phyloP scores from a whole-genome alignment of 192 early-diverging fungal genomes.

The Physocladia obscura region DNA sequence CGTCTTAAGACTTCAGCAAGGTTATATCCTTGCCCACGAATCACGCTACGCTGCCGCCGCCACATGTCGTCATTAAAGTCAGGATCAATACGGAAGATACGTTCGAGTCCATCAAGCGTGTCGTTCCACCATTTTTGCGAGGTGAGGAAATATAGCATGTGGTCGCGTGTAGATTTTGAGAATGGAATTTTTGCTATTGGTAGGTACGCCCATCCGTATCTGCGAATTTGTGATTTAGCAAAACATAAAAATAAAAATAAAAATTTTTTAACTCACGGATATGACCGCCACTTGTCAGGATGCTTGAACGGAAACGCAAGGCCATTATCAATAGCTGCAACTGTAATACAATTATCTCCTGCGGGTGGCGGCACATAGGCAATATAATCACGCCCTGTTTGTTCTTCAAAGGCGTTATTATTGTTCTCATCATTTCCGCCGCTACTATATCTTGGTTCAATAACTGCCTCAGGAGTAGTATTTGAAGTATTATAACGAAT shows the following conservation, averaged over 20 bases:
- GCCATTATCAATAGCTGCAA: slow-evolving; percentile 91
- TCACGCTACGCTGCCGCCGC: slow-evolving; percentile 73
- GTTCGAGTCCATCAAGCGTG: slow-evolving; percentile 65
- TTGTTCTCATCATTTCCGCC: not conserved
- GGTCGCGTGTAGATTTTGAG: slow-evolving; percentile 63
- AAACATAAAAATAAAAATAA: not conserved
- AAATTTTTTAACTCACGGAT: slow-evolving; percentile 50
- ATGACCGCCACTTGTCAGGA: slow-evolving; percentile 82
- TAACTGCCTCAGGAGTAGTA: not conserved
- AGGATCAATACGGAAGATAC: slow-evolving; percentile 64
- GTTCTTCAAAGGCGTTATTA: not conserved
- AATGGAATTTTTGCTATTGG: slow-evolving; percentile 70
- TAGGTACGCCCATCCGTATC: slow-evolving; percentile 81
- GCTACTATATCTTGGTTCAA: not conserved
- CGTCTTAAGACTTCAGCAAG: slow-evolving; percentile 68
- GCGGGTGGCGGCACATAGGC: slow-evolving; percentile 7
- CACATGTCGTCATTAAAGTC: slow-evolving; percentile 84
- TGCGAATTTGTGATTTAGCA: not conserved
- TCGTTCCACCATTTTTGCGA: slow-evolving; percentile 77
- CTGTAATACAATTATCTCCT: slow-evolving; percentile 51
- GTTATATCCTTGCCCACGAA: slow-evolving; percentile 86
- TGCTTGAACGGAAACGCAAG: slow-evolving; percentile 93
- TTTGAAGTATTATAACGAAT: slow-evolving; percentile 36
- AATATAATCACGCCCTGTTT: not conserved
- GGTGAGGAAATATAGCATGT: slow-evolving; percentile 68